These are phyloP conservation scores for Globisporangium cystogenes DNA, from an alignment of 352 stramenopile species.

Conservation along the genomic window DNA sequence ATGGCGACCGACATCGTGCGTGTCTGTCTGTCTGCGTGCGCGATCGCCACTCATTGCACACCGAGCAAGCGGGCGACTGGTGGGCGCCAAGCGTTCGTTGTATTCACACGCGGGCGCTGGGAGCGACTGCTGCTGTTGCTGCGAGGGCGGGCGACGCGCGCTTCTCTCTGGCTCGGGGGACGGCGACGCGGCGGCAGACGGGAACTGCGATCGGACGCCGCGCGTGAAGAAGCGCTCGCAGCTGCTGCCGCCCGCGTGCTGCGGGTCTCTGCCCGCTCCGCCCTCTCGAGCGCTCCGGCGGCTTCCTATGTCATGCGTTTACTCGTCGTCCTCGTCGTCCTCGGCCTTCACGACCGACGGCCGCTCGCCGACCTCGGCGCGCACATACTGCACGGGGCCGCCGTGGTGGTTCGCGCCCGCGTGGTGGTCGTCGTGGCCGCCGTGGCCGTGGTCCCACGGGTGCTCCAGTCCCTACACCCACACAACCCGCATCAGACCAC, in stretches of 20 bases:
- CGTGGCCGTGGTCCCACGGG: constrained; percentile 77
- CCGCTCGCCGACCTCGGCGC: constrained; percentile 58
- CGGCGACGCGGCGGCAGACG: no score
- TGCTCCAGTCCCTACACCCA: constrained; percentile 70
- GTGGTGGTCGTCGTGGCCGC: constrained; percentile 34
- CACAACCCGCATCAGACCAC: neutral
- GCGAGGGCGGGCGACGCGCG: neutral
- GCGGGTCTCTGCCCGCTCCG: neutral
- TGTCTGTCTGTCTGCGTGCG: no score
- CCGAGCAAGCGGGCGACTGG: no score
- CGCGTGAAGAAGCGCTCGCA: neutral
- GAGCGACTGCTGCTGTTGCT: neutral
- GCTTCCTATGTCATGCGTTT: constrained; percentile 11
- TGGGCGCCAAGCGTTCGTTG: no score
- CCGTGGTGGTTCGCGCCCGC: constrained; percentile 24
- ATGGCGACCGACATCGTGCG: no score
- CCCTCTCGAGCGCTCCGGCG: neutral
- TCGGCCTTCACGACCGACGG: constrained; percentile 51
- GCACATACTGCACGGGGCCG: constrained; percentile 59
- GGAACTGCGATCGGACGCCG: no score
- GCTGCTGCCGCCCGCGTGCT: neutral
- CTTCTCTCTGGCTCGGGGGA: no score
- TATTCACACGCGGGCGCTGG: no score
- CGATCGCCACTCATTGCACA: no score
- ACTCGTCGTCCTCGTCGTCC: constrained; percentile 36